Evolutionary conservation across 1,139 yeast genomes (phyloP).

Genomic region (Groenewaldozyma sp.): DNA sequence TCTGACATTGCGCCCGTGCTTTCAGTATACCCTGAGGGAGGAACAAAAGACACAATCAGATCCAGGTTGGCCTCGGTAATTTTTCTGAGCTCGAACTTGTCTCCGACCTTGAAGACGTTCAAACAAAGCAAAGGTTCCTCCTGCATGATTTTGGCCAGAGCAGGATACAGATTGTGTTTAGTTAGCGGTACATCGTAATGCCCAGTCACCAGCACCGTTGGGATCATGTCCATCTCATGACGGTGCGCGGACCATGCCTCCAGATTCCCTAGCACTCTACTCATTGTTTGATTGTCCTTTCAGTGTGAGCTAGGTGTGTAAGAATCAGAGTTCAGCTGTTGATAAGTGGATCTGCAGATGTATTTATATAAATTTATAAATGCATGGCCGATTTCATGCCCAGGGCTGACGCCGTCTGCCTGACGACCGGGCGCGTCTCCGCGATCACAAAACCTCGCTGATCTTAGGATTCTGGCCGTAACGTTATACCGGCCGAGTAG

Average conservation of each 20-base stretch:
- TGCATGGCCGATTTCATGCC: no score
- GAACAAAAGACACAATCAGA: slow-evolving; percentile 8
- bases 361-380: no score
- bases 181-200: slow-evolving; percentile 11
- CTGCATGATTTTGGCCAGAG: slow-evolving; percentile 9
- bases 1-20: slow-evolving; percentile 9
- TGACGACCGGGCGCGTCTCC: no score
- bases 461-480: no score
- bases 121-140: slow-evolving; percentile 10
- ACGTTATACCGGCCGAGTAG: no score
- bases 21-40: slow-evolving; percentile 4
- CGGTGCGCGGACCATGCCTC: slow-evolving; percentile 15
- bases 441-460: no score
- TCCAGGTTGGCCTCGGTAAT: slow-evolving; percentile 11
- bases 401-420: no score
- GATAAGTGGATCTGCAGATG: no score
- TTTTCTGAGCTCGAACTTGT: slow-evolving; percentile 6
- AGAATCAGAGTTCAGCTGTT: no score
- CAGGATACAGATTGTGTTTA: slow-evolving; percentile 11
- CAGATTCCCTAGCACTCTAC: no score
- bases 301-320: no score
- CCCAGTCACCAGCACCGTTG: slow-evolving; percentile 15
- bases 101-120: slow-evolving; percentile 6
- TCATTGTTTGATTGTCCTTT: no score
- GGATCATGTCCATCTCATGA: slow-evolving; percentile 8